Conservation (phyloP, 495 filamentous ascomycete genomes). For the Chaetomium fimeti region DNA sequence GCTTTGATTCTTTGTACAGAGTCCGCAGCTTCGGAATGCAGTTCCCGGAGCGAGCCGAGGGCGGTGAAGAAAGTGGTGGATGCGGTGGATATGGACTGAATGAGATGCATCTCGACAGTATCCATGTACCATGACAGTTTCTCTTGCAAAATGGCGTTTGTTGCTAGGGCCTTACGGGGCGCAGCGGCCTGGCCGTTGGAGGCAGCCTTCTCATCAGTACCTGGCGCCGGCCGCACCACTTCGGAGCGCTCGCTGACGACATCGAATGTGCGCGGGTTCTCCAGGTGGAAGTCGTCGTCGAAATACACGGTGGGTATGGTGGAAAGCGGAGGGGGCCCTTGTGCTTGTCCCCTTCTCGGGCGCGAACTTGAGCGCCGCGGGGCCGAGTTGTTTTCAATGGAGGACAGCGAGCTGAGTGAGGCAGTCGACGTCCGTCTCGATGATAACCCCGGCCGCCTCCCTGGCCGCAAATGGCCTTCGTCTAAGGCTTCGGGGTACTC, state of each 20-base stretch:
- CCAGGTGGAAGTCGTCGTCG: conserved; percentile 90
- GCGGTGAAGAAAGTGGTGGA: conserved; percentile 97
- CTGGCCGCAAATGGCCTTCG: conserved; percentile 45
- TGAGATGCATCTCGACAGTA: conserved; percentile 95
- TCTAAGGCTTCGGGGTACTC: conserved; percentile 51
- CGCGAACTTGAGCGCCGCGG: conserved; percentile 54
- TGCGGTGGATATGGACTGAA: conserved; percentile 91
- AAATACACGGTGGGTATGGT: conserved; percentile 94
- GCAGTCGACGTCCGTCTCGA: conserved; percentile 49
- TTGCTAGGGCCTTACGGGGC: conserved; percentile 84
- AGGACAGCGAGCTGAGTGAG: conserved; percentile 49
- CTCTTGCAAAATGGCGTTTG: conserved; percentile 97
- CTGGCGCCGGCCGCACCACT: conserved; percentile 68
- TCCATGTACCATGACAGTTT: conserved; percentile 99
- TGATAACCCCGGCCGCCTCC: conserved; percentile 41
- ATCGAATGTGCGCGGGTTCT: conserved; percentile 95
- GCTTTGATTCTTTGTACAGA: conserved; percentile 84
- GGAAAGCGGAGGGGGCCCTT: conserved; percentile 77
- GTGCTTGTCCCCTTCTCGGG: conserved; percentile 49
- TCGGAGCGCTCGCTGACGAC: conserved; percentile 95
- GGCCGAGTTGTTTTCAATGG: conserved; percentile 47
- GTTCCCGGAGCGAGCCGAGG: conserved; percentile 80
- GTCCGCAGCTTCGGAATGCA: conserved; percentile 89
- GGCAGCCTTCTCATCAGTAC: conserved; percentile 53
- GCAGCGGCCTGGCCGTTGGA: conserved; percentile 62